Evolutionary conservation across 2,329 filamentous ascomycete genomes (phyloP).

Genomic region (Sclerotinia glacialis): DNA sequence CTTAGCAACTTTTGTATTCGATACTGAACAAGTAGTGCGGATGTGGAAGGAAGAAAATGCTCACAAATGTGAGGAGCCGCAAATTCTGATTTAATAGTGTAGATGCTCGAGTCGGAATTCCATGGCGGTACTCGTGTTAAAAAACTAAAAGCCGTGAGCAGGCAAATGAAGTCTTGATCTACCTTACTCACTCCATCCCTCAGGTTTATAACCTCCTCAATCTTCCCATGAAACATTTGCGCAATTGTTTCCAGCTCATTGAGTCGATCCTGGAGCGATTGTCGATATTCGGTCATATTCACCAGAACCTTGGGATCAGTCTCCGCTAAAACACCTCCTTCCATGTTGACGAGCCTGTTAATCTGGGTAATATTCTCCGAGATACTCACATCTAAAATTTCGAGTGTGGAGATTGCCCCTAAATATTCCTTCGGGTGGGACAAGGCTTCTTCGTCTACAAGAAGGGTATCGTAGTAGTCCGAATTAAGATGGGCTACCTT

Average conservation of each 20-base stretch:
- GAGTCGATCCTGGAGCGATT: no score
- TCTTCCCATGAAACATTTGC: background rate
- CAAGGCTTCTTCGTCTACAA: background rate
- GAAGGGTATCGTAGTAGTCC: background rate
- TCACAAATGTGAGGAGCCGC: conserved; percentile 42
- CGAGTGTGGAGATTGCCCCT: background rate
- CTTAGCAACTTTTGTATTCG: no score
- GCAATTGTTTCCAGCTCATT: background rate
- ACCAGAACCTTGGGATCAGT: no score
- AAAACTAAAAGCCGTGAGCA: conserved; percentile 25
- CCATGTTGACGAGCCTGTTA: no score
- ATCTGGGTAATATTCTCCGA: no score
- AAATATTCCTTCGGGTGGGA: background rate
- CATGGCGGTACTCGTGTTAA: conserved; percentile 35
- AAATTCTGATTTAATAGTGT: conserved; percentile 40
- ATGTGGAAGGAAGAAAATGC: conserved; percentile 41
- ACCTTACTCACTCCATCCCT: background rate
- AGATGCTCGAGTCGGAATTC: conserved; percentile 36
- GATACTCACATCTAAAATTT: background rate
- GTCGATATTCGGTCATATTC: no score
- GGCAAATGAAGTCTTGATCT: no score
- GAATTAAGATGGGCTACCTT: background rate
- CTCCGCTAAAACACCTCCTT: no score
- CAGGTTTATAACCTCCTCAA: background rate
- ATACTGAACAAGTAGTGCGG: background rate